These are phyloP conservation scores for Rhizophlyctis rosea DNA, from an alignment of 192 early-diverging fungal species.

Conservation along the genomic window DNA sequence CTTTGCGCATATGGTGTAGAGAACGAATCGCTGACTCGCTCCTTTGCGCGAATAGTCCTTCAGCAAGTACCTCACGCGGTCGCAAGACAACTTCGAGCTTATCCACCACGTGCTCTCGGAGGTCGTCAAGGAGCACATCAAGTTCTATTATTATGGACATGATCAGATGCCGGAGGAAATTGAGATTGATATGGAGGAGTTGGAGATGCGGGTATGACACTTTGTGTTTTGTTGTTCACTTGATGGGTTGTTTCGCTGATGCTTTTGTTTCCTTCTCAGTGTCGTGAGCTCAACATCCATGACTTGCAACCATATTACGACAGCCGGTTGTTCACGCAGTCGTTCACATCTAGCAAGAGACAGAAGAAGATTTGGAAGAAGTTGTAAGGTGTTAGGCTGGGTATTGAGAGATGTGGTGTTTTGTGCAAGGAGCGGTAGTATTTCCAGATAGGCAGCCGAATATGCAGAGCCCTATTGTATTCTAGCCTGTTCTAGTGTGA, in stretches of 20 bases:
- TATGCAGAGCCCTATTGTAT: no score
- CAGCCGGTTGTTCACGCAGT: constrained; percentile 45
- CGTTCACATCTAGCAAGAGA: constrained; percentile 13
- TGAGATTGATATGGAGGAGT: constrained; percentile 59
- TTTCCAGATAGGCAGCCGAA: no score
- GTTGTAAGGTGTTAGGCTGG: constrained; percentile 3
- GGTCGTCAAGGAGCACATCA: constrained; percentile 71
- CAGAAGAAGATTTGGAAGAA: constrained; percentile 15
- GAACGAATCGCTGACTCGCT: not conserved
- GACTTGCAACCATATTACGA: constrained; percentile 62
- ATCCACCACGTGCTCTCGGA: constrained; percentile 72
- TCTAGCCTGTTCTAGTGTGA: no score
- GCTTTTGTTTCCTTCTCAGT: no score
- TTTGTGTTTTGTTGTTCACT: no score
- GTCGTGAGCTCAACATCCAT: constrained; percentile 56
- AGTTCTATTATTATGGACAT: constrained; percentile 65
- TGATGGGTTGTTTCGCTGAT: no score
- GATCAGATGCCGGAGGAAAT: constrained; percentile 57
- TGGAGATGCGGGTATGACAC: constrained; percentile 56
- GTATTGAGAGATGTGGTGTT: no score
- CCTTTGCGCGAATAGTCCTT: constrained; percentile 52
- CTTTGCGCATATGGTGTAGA: not conserved
- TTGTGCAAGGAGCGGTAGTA: no score
- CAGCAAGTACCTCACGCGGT: constrained; percentile 74
- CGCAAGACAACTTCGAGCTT: constrained; percentile 79